Evolutionary conservation across 1,284 basidiomycete genomes (phyloP).

Genomic region (Pyrrhoderma noxium): DNA sequence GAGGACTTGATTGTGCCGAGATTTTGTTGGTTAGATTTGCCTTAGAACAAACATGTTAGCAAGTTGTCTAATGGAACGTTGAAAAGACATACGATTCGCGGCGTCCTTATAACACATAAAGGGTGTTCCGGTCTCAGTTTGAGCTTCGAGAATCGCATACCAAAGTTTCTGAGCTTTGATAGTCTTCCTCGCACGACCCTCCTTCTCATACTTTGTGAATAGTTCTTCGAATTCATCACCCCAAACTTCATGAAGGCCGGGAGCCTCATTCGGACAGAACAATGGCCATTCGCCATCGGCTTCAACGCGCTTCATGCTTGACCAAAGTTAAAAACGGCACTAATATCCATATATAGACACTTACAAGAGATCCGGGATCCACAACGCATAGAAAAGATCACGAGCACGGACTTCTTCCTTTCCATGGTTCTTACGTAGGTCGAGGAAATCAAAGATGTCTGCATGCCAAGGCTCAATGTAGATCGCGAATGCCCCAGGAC

Average conservation of each 20-base stretch:
- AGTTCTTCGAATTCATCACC: slow-evolving; percentile 89
- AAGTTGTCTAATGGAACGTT: slow-evolving; percentile 1
- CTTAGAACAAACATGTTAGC: slow-evolving; percentile 31
- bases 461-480: slow-evolving; percentile 98
- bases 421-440: slow-evolving; percentile 98
- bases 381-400: slow-evolving; percentile 97
- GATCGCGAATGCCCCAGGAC: slow-evolving; percentile 97
- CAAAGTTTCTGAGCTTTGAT: slow-evolving; percentile 97
- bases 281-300: slow-evolving; percentile 87
- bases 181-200: slow-evolving; percentile 82
- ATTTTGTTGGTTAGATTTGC: slow-evolving; percentile 98
- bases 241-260: slow-evolving; percentile 85
- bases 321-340: slow-evolving; percentile 11
- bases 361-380: slow-evolving; percentile 96
- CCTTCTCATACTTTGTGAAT: slow-evolving; percentile 87
- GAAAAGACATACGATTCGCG: slow-evolving; percentile 52
- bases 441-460: slow-evolving; percentile 97
- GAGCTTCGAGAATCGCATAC: slow-evolving; percentile 96
- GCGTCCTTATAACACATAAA: slow-evolving; percentile 99
- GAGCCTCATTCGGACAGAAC: slow-evolving; percentile 97
- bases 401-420: slow-evolving; percentile 98
- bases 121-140: slow-evolving; percentile 97
- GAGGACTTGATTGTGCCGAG: slow-evolving; percentile 99
- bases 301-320: slow-evolving; percentile 90
- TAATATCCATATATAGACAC: slow-evolving; percentile 25